Percentiles rank a stretch among this genome's conserved stretches.
phyloP scores from a whole-genome alignment of 495 filamentous ascomycete genomes.

The Usnea hakonensis region DNA sequence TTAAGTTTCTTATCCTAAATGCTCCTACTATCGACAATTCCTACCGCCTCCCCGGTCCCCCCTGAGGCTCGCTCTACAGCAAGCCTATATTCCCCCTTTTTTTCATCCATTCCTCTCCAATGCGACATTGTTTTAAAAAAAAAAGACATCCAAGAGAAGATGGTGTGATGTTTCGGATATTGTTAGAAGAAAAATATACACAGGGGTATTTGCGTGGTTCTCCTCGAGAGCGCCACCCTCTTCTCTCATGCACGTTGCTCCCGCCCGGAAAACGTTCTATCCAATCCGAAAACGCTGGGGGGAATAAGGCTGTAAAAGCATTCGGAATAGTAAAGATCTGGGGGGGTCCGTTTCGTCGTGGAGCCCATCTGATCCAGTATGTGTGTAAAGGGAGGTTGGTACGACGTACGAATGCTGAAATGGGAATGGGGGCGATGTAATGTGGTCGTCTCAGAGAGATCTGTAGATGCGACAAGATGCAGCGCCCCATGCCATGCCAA shows the following conservation, averaged over 20 bases:
- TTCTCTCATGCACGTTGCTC: constrained; percentile 1
- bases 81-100: not conserved
- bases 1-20: not conserved
- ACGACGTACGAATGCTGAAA: not conserved
- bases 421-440: not conserved
- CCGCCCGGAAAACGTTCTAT: not conserved
- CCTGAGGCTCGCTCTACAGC: too few species aligned
- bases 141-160: not conserved
- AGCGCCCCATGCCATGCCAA: not conserved
- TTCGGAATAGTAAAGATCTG: not conserved
- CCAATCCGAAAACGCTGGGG: constrained; percentile 6
- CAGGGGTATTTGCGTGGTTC: constrained; percentile 2
- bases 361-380: not conserved
- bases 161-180: constrained; percentile 2
- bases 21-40: not conserved
- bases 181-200: constrained; percentile 15
- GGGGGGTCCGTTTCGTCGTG: not conserved
- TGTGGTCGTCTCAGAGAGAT: not conserved
- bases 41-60: too few species aligned
- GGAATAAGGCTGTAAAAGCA: constrained; percentile 2
- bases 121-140: not conserved
- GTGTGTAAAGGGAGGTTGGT: not conserved
- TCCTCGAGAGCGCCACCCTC: not conserved
- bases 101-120: not conserved
- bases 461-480: constrained; percentile 1